Conservation (phyloP, 2,329 filamentous ascomycete genomes). For the Ramichloridium luteum region DNA sequence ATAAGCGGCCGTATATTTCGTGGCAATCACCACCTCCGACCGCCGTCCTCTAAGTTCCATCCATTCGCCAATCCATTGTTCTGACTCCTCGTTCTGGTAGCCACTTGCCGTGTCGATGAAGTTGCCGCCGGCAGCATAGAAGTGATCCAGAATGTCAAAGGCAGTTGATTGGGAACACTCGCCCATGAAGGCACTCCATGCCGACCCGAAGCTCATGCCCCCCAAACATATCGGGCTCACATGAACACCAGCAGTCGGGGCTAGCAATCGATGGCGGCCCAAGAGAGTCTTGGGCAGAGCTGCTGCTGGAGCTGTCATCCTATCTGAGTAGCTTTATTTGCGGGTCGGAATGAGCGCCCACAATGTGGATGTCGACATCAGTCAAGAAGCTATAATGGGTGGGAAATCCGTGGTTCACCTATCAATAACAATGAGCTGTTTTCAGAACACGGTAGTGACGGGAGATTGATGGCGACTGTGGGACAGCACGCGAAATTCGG, state of each 20-base stretch:
- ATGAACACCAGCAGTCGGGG: constrained; percentile 38
- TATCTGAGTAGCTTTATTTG: too few species aligned
- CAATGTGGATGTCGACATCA: too few species aligned
- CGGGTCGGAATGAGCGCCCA: too few species aligned
- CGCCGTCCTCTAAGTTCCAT: constrained; percentile 26
- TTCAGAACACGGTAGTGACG: too few species aligned
- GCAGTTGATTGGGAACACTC: constrained; percentile 19
- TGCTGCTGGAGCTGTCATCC: constrained; percentile 10
- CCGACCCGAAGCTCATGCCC: constrained; percentile 42
- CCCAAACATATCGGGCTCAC: constrained; percentile 44
- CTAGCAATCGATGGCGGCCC: constrained; percentile 40
- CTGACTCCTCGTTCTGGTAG: constrained; percentile 31
- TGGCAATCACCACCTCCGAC: constrained; percentile 34
- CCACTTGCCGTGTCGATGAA: constrained; percentile 26
- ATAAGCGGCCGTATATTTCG: constrained; percentile 28
- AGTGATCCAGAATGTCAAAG: constrained; percentile 22
- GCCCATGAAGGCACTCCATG: constrained; percentile 28
- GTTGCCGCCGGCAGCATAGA: constrained; percentile 22
- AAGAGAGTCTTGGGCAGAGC: constrained; percentile 29
- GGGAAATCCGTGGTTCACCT: too few species aligned
- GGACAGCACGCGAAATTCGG: too few species aligned
- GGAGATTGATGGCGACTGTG: too few species aligned
- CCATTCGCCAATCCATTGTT: constrained; percentile 35
- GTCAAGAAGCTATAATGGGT: too few species aligned
- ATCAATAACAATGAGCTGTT: too few species aligned